Evolutionary conservation across 495 filamentous ascomycete species (phyloP).

Genomic region (Talaromyces nanjingensis): DNA sequence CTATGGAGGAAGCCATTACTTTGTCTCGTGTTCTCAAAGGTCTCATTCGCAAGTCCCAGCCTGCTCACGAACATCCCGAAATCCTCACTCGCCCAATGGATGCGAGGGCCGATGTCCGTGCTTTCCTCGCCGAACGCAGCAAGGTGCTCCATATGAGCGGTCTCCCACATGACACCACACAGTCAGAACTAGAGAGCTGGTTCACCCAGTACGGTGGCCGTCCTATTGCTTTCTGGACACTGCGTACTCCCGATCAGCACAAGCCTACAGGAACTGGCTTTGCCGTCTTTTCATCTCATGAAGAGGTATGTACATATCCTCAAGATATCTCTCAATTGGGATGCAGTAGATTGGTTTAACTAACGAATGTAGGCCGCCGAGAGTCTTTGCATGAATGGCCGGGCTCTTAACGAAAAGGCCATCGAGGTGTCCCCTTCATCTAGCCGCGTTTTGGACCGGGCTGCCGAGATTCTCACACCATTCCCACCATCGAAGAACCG

Average conservation of each 20-base stretch:
- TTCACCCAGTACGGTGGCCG: slow-evolving; percentile 97
- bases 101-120: slow-evolving; percentile 91
- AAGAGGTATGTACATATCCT: slow-evolving; percentile 70
- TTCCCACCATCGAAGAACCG: slow-evolving; percentile 99
- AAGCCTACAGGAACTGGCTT: slow-evolving; percentile 97
- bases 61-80: slow-evolving; percentile 85
- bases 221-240: slow-evolving; percentile 98
- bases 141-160: slow-evolving; percentile 98
- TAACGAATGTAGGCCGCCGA: slow-evolving; percentile 65
- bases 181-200: slow-evolving; percentile 97
- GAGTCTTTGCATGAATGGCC: slow-evolving; percentile 97
- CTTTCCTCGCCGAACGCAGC: slow-evolving; percentile 89
- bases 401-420: slow-evolving; percentile 95
- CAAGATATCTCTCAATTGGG: slow-evolving; percentile 1
- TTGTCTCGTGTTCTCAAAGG: slow-evolving; percentile 86
- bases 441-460: slow-evolving; percentile 90
- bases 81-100: slow-evolving; percentile 93
- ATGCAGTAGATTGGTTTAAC: not conserved
- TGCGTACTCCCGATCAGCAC: slow-evolving; percentile 95
- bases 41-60: slow-evolving; percentile 91
- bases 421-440: slow-evolving; percentile 97
- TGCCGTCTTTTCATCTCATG: slow-evolving; percentile 96
- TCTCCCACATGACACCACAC: slow-evolving; percentile 93
- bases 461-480: slow-evolving; percentile 87
- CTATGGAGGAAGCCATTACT: slow-evolving; percentile 95